Evolutionary conservation across 73 alveolate genomes (phyloP), one percentile per base, ranked within the genome.

Genomic region (Paramecium sonneborni): DNA sequence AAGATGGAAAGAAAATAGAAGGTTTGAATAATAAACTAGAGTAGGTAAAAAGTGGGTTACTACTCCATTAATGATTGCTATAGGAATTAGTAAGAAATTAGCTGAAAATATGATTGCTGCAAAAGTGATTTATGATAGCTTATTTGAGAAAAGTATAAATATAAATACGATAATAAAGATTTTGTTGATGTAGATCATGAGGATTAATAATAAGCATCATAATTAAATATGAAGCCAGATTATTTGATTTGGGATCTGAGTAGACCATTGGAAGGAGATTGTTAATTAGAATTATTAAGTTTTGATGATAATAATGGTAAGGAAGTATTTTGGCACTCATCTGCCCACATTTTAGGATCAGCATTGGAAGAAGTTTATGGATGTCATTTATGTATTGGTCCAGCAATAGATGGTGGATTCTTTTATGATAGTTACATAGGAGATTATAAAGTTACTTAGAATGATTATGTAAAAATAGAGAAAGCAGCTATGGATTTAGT

Each of bases 221-320:
- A 92, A 92, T 76, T 97, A 88, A 88, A 94, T 57, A 37, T 52
- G 37, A 28, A 76, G 67, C 52, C 84, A 15, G 37, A 68, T 92
- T 35, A 95, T 82, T 68, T 48, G 79, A 92, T 70, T 92, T 94
- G 95, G 97, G 99, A 98, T 95, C 67, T 98, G 67, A 62, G 82
- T 57, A 94, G 99, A 93, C 99, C 99, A 52, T 93, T 99, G 26
- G 99, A 98, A 89, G 99, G 99, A 24, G 99, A 97, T 85, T 99
- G 99, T 88, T 95, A 97, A 57, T 72, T 99, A 70, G 97, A 96
- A 94, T 94, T 99, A 43, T 94, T 98, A 84, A 98, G 94, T 48
- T 99, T 98, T 88, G 99, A 98, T 34, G 98, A 97, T 58, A 93
- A 95, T 23, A 99, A 98, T 92, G 99, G 99, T 56, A 95, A 96